A percentile compares a stretch with the other conserved stretches of the same genome.
Conservation (phyloP, 2,329 filamentous ascomycete species). For the Cryphonectria carpinicola region DNA sequence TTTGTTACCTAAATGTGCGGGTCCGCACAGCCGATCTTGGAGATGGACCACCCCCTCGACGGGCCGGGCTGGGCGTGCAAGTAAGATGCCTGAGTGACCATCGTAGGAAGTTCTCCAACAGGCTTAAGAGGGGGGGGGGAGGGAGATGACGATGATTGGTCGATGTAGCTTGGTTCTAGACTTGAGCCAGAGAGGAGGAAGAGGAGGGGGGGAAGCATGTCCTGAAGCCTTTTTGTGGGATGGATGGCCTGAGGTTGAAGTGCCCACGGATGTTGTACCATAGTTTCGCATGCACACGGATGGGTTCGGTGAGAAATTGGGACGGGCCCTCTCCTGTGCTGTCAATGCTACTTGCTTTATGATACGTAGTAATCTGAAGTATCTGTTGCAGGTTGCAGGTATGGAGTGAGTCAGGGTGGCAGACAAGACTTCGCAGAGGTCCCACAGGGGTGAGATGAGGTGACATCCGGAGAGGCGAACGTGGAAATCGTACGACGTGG, state of each 20-base stretch:
- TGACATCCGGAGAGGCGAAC: conserved; percentile 9
- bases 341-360: not conserved
- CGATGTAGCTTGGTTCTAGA: not conserved
- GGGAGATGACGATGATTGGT: not conserved
- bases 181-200: not conserved
- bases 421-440: not conserved
- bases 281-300: not conserved
- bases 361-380: not conserved
- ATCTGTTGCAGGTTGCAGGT: not conserved
- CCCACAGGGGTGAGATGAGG: conserved; percentile 2
- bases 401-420: not conserved
- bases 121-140: too few species aligned
- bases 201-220: too few species aligned
- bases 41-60: not conserved
- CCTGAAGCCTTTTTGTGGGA: not conserved
- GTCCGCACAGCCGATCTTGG: conserved; percentile 10
- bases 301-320: not conserved
- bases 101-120: not conserved
- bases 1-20: conserved; percentile 4
- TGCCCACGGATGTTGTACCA: not conserved
- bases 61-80: not conserved
- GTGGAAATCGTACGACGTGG: conserved; percentile 15
- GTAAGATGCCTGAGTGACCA: not conserved
- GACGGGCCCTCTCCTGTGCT: not conserved
- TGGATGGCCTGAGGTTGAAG: not conserved